Evolutionary conservation across 2,329 filamentous ascomycete species (phyloP).

Genomic region (Capronia coronata): DNA sequence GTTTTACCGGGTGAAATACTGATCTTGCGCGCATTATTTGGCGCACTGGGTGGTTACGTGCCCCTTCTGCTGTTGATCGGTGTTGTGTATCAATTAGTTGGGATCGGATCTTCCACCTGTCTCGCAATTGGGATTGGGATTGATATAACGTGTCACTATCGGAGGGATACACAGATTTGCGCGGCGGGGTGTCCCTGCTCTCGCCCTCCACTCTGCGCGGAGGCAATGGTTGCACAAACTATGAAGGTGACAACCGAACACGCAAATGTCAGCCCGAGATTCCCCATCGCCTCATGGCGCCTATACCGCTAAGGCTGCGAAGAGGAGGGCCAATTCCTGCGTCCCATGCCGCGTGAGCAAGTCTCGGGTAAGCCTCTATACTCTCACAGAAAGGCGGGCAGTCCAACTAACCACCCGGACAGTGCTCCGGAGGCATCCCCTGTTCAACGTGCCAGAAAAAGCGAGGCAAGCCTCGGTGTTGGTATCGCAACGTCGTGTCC

Average conservation of each 20-base stretch:
- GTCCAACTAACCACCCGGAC: constrained; percentile 1
- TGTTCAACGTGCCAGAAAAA: constrained; percentile 22
- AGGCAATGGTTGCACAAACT: constrained; percentile 17
- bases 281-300: constrained; percentile 11
- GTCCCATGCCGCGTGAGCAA: constrained; percentile 25
- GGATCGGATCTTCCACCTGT: neutral
- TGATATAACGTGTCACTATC: neutral
- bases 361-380: constrained; percentile 12
- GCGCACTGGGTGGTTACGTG: neutral
- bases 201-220: neutral
- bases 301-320: constrained; percentile 5
- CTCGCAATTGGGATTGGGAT: neutral
- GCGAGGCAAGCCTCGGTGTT: constrained; percentile 20
- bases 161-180: constrained; percentile 1
- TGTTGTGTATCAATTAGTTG: no score
- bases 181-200: neutral
- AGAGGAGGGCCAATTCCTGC: constrained; percentile 22
- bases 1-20: neutral
- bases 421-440: constrained; percentile 22
- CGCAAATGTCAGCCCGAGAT: constrained; percentile 14
- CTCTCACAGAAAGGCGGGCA: neutral
- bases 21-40: neutral
- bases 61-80: no score
- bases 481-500: constrained; percentile 9
- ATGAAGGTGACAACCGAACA: constrained; percentile 14